These are phyloP conservation scores for Fraxinus sp. DNA, from an alignment of 305 asterid species.

Conservation along the genomic window DNA sequence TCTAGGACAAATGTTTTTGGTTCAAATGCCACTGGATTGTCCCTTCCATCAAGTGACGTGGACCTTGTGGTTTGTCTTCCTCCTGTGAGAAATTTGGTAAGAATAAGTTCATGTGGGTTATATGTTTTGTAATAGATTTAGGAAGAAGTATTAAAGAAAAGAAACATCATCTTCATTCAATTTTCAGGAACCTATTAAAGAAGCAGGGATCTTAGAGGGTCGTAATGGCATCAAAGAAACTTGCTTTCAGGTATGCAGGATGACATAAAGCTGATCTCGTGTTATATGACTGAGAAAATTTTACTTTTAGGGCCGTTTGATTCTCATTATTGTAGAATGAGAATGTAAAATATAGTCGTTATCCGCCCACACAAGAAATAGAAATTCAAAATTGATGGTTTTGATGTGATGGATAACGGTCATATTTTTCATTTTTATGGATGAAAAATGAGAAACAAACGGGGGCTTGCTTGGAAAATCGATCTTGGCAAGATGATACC, in stretches of 20 bases:
- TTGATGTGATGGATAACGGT: too few species aligned
- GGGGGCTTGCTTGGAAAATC: not conserved
- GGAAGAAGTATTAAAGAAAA: slow-evolving; percentile 4
- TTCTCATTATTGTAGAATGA: too few species aligned
- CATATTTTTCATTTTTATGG: too few species aligned
- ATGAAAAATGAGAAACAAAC: too few species aligned
- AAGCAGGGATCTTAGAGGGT: slow-evolving; percentile 99
- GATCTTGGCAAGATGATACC: not conserved
- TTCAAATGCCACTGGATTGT: slow-evolving; percentile 95
- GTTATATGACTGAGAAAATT: slow-evolving; percentile 15
- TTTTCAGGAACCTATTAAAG: slow-evolving; percentile 93
- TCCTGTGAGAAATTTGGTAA: slow-evolving; percentile 99
- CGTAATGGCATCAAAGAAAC: slow-evolving; percentile 99
- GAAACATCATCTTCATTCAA: slow-evolving; percentile 23
- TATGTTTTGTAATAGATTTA: slow-evolving; percentile 13
- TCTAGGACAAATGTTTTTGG: slow-evolving; percentile 91
- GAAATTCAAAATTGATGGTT: too few species aligned
- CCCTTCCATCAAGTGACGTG: slow-evolving; percentile 97
- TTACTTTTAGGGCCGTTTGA: not conserved
- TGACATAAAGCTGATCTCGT: not conserved
- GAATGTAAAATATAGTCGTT: too few species aligned
- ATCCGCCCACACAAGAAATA: too few species aligned
- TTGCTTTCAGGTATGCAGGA: slow-evolving; percentile 83
- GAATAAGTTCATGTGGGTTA: slow-evolving; percentile 23
- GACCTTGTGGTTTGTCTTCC: slow-evolving; percentile 98